Evolutionary conservation across 495 filamentous ascomycete species (phyloP), one percentile per base, ranked within the genome.

Genomic region (Talaromyces borbonicus): DNA sequence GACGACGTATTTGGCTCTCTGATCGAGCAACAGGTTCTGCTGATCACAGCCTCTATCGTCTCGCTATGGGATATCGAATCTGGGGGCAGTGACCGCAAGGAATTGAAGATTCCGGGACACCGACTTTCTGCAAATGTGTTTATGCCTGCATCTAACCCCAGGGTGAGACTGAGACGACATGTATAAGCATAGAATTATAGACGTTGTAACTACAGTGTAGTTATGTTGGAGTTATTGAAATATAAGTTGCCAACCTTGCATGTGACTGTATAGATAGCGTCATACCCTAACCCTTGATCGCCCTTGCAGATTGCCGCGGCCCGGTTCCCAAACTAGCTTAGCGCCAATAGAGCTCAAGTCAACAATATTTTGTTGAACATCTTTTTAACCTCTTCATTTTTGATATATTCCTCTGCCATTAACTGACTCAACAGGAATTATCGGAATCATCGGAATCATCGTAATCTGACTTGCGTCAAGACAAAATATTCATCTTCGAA

Each of bases 41-140:
- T 63, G n/a, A 62, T 72, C 5, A 54, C 68, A 2, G 72, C 69
- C 19, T 56, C 71, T 3, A 59, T 81, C 16, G 49, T 79, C 6
- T 56, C 66, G 7, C 57, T 69, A 49, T 79, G 77, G 63, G 69
- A 80, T 25, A 60, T 79, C 46, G 61, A 72, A 29, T 60, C 75
- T 5, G 50, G 57, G 1, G 39, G 35, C 5, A 52, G 59, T 39
- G 59, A 47, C 7, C 41, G 48, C n/a, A 49, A 42, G 2, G 35
- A 42, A 19, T 55, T 66, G 25, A 49, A 38, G 8, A 54, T 66
- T 8, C 69, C 69, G 0, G 52, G 51, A 1, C 54, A 67, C 45
- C 58, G 50, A 31, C 43, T 50, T 8, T 61, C 63, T 4, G 62
- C 58, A 49, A 66, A 60, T 0, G 57, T 63, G 42, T 71, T 60